Evolutionary conservation across 345 rosid species (phyloP).

Genomic region (Psidium guajava): DNA sequence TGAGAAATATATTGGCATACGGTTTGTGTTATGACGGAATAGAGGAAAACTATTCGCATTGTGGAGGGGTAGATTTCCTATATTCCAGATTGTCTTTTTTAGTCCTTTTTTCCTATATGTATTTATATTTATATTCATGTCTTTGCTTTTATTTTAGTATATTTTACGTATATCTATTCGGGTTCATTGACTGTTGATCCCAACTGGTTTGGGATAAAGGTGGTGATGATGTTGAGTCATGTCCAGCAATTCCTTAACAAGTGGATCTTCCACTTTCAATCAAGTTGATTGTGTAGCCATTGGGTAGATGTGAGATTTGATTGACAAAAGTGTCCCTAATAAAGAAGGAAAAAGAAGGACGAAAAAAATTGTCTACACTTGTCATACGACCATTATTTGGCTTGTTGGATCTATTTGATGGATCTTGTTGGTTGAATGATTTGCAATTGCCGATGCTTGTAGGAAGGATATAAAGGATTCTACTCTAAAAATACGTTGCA

Average conservation of each 20-base stretch:
- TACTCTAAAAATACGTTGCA: constrained; percentile 59
- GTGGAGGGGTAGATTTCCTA: too few species aligned
- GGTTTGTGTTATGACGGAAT: too few species aligned
- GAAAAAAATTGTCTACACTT: neutral
- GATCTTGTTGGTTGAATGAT: neutral
- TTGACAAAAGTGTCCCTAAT: neutral
- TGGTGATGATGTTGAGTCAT: neutral
- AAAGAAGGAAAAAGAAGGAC: neutral
- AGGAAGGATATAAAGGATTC: constrained; percentile 89
- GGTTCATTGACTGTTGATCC: too few species aligned
- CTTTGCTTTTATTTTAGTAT: too few species aligned
- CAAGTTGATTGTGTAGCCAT: neutral
- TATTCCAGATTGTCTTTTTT: too few species aligned
- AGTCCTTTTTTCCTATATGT: too few species aligned
- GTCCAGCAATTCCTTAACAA: neutral
- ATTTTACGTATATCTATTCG: too few species aligned
- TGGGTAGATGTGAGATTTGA: neutral
- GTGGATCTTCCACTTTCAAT: neutral
- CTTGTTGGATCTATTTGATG: neutral
- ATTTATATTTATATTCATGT: too few species aligned
- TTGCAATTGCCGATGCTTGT: constrained; percentile 4
- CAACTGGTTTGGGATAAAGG: too few species aligned
- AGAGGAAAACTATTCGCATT: too few species aligned
- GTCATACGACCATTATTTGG: neutral
- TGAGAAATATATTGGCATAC: too few species aligned